Evolutionary conservation across 2,329 filamentous ascomycete species (phyloP).

Genomic region (Fusarium sp.): DNA sequence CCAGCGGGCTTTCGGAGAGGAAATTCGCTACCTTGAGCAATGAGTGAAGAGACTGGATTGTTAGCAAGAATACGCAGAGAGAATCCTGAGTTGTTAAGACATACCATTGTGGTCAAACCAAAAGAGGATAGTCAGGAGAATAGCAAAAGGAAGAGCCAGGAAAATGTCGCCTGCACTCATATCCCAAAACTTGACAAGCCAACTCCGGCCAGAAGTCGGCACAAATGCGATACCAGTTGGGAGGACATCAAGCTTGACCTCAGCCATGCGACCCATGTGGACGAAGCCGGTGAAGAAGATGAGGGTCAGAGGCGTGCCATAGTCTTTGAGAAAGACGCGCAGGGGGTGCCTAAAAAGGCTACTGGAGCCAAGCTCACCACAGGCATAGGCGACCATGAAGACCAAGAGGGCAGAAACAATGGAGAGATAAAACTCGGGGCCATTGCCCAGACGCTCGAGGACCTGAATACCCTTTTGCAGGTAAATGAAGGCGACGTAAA

Average conservation of each 20-base stretch:
- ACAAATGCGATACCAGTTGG: slow-evolving; percentile 80
- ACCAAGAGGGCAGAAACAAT: slow-evolving; percentile 79
- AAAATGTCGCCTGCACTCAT: slow-evolving; percentile 76
- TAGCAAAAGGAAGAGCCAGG: slow-evolving; percentile 83
- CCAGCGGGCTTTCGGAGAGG: slow-evolving; percentile 81
- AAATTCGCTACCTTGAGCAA: slow-evolving; percentile 83
- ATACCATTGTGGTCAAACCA: slow-evolving; percentile 89
- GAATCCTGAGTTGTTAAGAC: slow-evolving; percentile 21
- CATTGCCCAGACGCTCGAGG: slow-evolving; percentile 74
- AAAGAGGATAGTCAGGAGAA: slow-evolving; percentile 83
- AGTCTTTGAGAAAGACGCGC: slow-evolving; percentile 86
- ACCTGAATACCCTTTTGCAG: slow-evolving; percentile 91
- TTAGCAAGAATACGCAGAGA: neutral
- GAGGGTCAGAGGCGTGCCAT: slow-evolving; percentile 82
- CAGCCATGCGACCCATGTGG: slow-evolving; percentile 81
- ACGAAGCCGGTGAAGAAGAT: slow-evolving; percentile 92
- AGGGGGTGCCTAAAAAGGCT: slow-evolving; percentile 76
- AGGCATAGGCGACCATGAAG: slow-evolving; percentile 77
- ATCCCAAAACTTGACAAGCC: slow-evolving; percentile 86
- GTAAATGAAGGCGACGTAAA: slow-evolving; percentile 92
- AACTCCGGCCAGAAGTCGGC: slow-evolving; percentile 74
- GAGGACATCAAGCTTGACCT: slow-evolving; percentile 72
- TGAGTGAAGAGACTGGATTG: slow-evolving; percentile 72
- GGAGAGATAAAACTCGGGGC: slow-evolving; percentile 77
- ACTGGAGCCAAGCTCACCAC: slow-evolving; percentile 73